Evolutionary conservation across 2,329 filamentous ascomycete species (phyloP), one percentile per base, ranked within the genome.

Genomic region (Nothomitra cinnamomea): DNA sequence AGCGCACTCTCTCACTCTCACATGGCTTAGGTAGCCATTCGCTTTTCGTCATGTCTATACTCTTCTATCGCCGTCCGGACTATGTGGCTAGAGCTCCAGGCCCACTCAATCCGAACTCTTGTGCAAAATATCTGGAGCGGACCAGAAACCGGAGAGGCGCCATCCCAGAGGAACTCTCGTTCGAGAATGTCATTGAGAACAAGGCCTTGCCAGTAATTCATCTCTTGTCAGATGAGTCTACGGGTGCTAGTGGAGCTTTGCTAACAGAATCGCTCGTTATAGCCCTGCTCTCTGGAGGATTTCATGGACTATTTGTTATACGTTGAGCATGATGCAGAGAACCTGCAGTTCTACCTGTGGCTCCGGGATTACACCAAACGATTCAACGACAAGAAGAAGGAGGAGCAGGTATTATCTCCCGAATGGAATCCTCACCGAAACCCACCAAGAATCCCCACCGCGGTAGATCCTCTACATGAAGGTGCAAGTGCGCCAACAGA

Each of bases 321-420:
- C 53, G 54, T 60, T 17, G 52, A 57, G n/a, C 56, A 60, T 47
- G 58, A 60, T 53, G 58, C 59, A 41, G 59, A 60, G 53, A 60
- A 60, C 32, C 52, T 60, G 6, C 69, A 71, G 21, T 58, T 58
- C 49, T 58, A 57, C 35, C 54, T 58, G 2, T 58, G 57, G 57
- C 54, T 57, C 15, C 48, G 42, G 41, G 57, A 54, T 21, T 58
- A 58, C 36, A 56, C 24, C 21, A 54, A 56, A 42, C 53, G 58
- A 17, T 62, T 56, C 21, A 58, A 55, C 28, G 57, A 58, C 36
- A 13, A 52, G 5, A 57, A 59, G 36, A 57, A 57, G 36, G 38
- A 53, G 19, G 54, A 60, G 17, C 66, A 66, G 54, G 66, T 62
- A 38, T 62, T 68, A 6, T 69, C 69, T 2, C 68, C 68, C 0